Conservation (phyloP, 2,329 filamentous ascomycete genomes). For the Pezicula carpinea region DNA sequence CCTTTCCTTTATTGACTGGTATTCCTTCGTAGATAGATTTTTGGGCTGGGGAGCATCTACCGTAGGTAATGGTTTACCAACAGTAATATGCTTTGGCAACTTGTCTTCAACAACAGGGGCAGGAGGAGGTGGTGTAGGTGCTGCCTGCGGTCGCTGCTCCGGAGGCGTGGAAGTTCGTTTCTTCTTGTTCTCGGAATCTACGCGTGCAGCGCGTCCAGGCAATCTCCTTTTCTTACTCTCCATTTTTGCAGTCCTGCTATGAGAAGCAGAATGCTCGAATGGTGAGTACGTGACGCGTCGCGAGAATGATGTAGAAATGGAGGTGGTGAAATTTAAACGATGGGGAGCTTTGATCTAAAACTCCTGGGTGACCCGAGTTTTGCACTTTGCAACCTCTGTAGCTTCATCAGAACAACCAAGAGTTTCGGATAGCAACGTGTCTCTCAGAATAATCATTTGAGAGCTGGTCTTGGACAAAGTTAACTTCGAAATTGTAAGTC, state of each 20-base stretch:
- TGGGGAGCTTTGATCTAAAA: slow-evolving; percentile 11
- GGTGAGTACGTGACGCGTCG: slow-evolving; percentile 20
- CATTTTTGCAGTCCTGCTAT: slow-evolving; percentile 36
- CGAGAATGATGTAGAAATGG: slow-evolving; percentile 7
- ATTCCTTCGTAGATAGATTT: slow-evolving; percentile 59
- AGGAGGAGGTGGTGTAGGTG: slow-evolving; percentile 34
- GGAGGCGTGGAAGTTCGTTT: slow-evolving; percentile 49
- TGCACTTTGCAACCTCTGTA: slow-evolving; percentile 9
- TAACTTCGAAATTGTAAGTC: too few relatives aligned
- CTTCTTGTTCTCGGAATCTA: slow-evolving; percentile 56
- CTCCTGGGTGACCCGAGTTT: slow-evolving; percentile 3
- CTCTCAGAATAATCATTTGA: background rate
- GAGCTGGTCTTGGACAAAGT: too few relatives aligned
- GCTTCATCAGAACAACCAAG: slow-evolving; percentile 6
- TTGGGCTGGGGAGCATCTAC: slow-evolving; percentile 62
- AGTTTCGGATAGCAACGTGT: slow-evolving; percentile 2
- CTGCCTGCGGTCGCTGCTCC: slow-evolving; percentile 44
- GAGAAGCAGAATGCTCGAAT: slow-evolving; percentile 4
- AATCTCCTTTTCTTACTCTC: slow-evolving; percentile 62
- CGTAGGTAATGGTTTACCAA: slow-evolving; percentile 67
- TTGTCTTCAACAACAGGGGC: slow-evolving; percentile 30
- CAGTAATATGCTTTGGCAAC: slow-evolving; percentile 58
- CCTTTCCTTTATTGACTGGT: slow-evolving; percentile 72
- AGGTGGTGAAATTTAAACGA: slow-evolving; percentile 11
- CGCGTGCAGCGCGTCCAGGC: slow-evolving; percentile 56